Base-by-base conservation (phyloP, 2,329 filamentous ascomycete genomes). In the Ophiocordyceps camponoti-leonardi region DNA sequence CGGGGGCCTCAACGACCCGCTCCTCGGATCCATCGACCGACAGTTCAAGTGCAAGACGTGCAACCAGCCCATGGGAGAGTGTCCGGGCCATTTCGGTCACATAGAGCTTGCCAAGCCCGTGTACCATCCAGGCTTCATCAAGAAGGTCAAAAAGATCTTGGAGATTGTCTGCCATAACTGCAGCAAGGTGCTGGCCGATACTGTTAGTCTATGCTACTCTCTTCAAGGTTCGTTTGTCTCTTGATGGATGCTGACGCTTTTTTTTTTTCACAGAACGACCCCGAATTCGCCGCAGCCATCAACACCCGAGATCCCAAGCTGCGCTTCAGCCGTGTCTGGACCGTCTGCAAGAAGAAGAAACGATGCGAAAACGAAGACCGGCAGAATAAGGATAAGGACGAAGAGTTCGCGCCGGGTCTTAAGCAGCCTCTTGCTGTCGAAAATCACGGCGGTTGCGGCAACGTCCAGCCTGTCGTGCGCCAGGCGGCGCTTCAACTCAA, bases 91-190 rank as follows among this genome's bases (percentile, higher is more conserved):
- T 63, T 99, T 98, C 62, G 92, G 92, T 52, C 93, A 98, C 66
- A 98, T 98, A 57, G 93, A 98, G 67, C 75, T 99, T 54, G 88
- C 92, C 40, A 88, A 86, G 61, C 92, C 93, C 46, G 92, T 98
- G 56, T 99, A 84, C 65, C 92, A 99, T 56, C 68, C 73, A 71
- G 92, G 92, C 58, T 99, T 95, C 67, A 83, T 99, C 69, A 93
- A 86, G 65, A 96, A 96, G 72, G 88, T 94, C 67, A 98, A 99
- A 75, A 98, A 96, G 73, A 79, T 99, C 57, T 73, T 98, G 64
- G 93, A 98, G 75, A 92, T 88, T 56, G 88, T 98, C 65, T 98
- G 93, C 75, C 88, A 94, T 70, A 95, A 93, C 66, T 98, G 93
- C 74, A 90, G 88, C 68, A 94, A 92, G 73, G 86, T 96, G 61